Evolutionary conservation across 306 rosid species (phyloP).

Genomic region (Alnus glutinosa): DNA sequence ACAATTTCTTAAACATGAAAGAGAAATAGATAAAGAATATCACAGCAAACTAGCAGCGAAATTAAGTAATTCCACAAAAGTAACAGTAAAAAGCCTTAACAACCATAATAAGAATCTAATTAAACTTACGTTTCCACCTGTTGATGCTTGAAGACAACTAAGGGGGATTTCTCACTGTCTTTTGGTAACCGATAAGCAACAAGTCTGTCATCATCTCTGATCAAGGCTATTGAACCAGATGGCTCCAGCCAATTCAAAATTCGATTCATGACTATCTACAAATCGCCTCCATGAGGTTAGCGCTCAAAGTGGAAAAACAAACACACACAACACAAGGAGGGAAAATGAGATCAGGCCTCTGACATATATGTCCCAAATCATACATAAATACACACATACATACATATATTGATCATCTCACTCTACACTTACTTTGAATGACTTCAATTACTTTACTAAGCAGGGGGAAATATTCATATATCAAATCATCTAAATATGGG

Average conservation of each 20-base stretch:
- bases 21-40: not conserved
- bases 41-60: not conserved
- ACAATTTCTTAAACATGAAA: not conserved
- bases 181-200: slow-evolving; percentile 75
- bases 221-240: slow-evolving; percentile 50
- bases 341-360: not conserved
- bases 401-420: not conserved
- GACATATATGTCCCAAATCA: not conserved
- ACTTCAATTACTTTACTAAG: not conserved
- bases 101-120: not conserved
- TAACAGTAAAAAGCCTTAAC: slow-evolving; percentile 2
- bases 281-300: slow-evolving; percentile 20
- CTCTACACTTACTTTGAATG: not conserved
- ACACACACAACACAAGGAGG: not conserved
- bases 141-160: slow-evolving; percentile 62
- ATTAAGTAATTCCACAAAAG: slow-evolving; percentile 1
- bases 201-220: slow-evolving; percentile 73
- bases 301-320: slow-evolving; percentile 6
- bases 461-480: not conserved
- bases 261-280: slow-evolving; percentile 54
- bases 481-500: not conserved
- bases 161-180: slow-evolving; percentile 34
- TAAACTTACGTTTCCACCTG: slow-evolving; percentile 47
- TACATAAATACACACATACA: too few species aligned
- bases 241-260: slow-evolving; percentile 52